These are phyloP conservation scores for Ogataea pignaliae DNA, from an alignment of 805 yeast genomes.

Conservation along the genomic window DNA sequence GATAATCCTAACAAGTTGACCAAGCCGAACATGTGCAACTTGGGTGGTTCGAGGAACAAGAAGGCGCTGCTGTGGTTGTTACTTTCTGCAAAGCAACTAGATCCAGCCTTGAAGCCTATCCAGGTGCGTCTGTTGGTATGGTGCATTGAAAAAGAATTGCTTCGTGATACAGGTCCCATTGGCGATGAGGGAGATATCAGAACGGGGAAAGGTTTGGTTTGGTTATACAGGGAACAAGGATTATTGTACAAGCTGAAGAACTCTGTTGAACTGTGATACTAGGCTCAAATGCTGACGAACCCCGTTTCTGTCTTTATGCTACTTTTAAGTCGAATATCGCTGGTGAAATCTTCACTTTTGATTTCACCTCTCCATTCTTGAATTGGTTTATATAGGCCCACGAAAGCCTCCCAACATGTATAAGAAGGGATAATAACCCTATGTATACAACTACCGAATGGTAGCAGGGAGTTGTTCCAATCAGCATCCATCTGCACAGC, in stretches of 20 bases:
- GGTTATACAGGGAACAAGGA: slow-evolving; percentile 27
- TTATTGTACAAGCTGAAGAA: slow-evolving; percentile 19
- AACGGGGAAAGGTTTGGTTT: slow-evolving; percentile 6
- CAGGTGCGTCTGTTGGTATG: slow-evolving; percentile 23
- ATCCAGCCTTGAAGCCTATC: slow-evolving; percentile 25
- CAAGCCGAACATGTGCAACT: slow-evolving; percentile 36
- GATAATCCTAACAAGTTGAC: slow-evolving; percentile 26
- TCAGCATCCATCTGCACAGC: no score
- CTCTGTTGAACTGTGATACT: slow-evolving; percentile 3
- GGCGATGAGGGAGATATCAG: background rate
- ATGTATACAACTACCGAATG: no score
- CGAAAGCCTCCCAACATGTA: no score
- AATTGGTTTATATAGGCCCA: no score
- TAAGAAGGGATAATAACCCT: no score
- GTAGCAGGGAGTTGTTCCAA: no score
- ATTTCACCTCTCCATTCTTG: no score
- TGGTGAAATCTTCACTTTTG: no score
- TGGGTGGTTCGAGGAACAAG: slow-evolving; percentile 59
- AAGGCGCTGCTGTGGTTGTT: slow-evolving; percentile 77
- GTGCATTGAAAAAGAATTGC: slow-evolving; percentile 19
- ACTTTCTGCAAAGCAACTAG: slow-evolving; percentile 72
- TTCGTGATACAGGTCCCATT: no score
- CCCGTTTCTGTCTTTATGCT: no score
- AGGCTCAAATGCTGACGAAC: background rate
- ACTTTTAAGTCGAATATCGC: no score